Evolutionary conservation across 2,329 filamentous ascomycete species (phyloP).

Genomic region (Scleromitrula shiraiana): DNA sequence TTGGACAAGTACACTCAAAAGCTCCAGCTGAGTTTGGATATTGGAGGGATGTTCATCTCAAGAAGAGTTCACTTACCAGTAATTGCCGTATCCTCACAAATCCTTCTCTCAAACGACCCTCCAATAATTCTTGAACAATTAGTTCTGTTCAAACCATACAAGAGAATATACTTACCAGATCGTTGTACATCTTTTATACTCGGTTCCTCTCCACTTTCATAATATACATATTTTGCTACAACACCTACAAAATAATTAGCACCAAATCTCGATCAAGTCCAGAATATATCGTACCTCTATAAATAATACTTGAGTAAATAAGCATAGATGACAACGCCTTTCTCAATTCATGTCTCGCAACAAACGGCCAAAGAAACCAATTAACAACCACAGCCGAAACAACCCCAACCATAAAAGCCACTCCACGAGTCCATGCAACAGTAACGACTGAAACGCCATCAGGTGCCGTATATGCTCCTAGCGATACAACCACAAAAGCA

Average conservation of each 20-base stretch:
- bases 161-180: slow-evolving; percentile 29
- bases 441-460: slow-evolving; percentile 31
- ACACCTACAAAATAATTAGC: slow-evolving; percentile 26
- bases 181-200: slow-evolving; percentile 41
- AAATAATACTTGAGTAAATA: slow-evolving; percentile 49
- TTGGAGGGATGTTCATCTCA: no score
- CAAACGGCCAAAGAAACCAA: slow-evolving; percentile 54
- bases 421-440: slow-evolving; percentile 40
- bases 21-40: no score
- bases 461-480: slow-evolving; percentile 30
- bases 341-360: slow-evolving; percentile 50
- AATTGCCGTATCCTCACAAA: slow-evolving; percentile 51
- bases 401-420: slow-evolving; percentile 46
- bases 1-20: no score
- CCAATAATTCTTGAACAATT: slow-evolving; percentile 41
- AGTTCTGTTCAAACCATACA: background rate
- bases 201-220: slow-evolving; percentile 45
- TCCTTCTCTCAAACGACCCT: slow-evolving; percentile 51
- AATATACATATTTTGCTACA: slow-evolving; percentile 51
- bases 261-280: background rate
- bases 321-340: slow-evolving; percentile 48
- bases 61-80: slow-evolving; percentile 25
- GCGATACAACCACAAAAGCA: slow-evolving; percentile 47
- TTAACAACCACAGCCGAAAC: slow-evolving; percentile 47
- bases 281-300: slow-evolving; percentile 30